These are phyloP conservation scores for Pichia norvegensis DNA, from an alignment of 1,139 yeast species.

Conservation along the genomic window DNA sequence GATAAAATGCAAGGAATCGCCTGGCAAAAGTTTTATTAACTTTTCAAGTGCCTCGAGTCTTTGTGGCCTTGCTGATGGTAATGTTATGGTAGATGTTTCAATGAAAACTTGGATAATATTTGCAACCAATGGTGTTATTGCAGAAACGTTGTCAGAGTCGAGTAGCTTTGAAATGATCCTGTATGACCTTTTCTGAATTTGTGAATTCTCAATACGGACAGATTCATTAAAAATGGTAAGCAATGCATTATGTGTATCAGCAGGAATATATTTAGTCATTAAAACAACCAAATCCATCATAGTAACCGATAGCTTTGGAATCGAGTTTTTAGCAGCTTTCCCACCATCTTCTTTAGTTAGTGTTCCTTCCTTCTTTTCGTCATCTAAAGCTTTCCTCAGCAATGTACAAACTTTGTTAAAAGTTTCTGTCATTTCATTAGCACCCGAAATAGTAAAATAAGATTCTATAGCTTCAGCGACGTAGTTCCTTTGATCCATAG, in stretches of 20 bases:
- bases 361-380: slow-evolving; percentile 36
- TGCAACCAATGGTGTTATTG: slow-evolving; percentile 42
- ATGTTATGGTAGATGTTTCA: slow-evolving; percentile 51
- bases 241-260: slow-evolving; percentile 60
- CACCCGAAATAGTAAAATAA: slow-evolving; percentile 63
- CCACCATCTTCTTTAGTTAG: slow-evolving; percentile 29
- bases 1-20: slow-evolving; percentile 59
- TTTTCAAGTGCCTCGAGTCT: slow-evolving; percentile 62
- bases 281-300: slow-evolving; percentile 88
- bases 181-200: slow-evolving; percentile 84
- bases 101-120: slow-evolving; percentile 58
- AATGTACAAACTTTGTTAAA: slow-evolving; percentile 82
- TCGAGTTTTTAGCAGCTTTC: slow-evolving; percentile 15
- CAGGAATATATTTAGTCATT: slow-evolving; percentile 77
- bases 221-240: slow-evolving; percentile 71
- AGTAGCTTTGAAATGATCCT: slow-evolving; percentile 65
- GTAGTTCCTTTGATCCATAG: slow-evolving; percentile 75
- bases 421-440: slow-evolving; percentile 59
- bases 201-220: slow-evolving; percentile 50
- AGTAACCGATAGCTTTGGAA: slow-evolving; percentile 61
- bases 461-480: slow-evolving; percentile 81
- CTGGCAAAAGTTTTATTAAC: slow-evolving; percentile 54
- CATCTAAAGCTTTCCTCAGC: slow-evolving; percentile 67
- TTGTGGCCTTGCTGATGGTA: slow-evolving; percentile 72
- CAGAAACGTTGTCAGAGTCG: slow-evolving; percentile 46